A percentile compares a stretch with the other conserved stretches of the same genome.
Conservation (phyloP, 2,329 filamentous ascomycete species). For the Alternaria sp. region DNA sequence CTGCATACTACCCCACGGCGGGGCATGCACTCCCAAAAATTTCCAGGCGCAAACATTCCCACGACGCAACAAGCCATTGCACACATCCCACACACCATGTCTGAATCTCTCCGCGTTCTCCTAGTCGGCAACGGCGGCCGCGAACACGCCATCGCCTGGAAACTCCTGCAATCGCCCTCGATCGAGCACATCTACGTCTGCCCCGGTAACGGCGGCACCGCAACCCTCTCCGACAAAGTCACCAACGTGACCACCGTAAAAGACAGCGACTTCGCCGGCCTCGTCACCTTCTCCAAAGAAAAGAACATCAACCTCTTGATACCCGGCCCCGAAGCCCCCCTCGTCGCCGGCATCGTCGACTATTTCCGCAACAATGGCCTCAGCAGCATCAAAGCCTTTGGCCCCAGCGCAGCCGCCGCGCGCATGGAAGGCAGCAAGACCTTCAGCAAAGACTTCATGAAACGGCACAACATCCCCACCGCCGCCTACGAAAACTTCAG, state of each 20-base stretch:
- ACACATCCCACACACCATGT: constrained; percentile 23
- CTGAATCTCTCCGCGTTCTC: constrained; percentile 60
- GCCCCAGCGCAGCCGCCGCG: constrained; percentile 82
- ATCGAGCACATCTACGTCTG: constrained; percentile 75
- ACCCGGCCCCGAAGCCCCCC: constrained; percentile 89
- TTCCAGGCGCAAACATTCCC: constrained; percentile 11
- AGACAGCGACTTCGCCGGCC: constrained; percentile 76
- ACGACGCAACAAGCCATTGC: constrained; percentile 1
- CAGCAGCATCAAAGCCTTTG: constrained; percentile 75
- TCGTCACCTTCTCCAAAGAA: constrained; percentile 76
- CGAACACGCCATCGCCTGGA: constrained; percentile 95
- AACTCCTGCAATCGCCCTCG: constrained; percentile 79
- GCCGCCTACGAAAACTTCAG: constrained; percentile 90
- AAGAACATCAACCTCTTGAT: constrained; percentile 82
- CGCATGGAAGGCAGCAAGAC: constrained; percentile 96
- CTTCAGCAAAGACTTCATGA: constrained; percentile 98
- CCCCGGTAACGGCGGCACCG: constrained; percentile 81
- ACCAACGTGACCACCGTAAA: constrained; percentile 73
- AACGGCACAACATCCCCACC: constrained; percentile 85
- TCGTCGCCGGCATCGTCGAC: constrained; percentile 87
- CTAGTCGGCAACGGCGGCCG: constrained; percentile 93
- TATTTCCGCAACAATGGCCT: constrained; percentile 68
- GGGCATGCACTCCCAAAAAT: constrained; percentile 25
- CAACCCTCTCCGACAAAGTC: constrained; percentile 58
- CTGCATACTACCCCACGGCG: constrained; percentile 28